Base-by-base conservation (phyloP, 2,329 filamentous ascomycete species). In the Penicillium sp. region DNA sequence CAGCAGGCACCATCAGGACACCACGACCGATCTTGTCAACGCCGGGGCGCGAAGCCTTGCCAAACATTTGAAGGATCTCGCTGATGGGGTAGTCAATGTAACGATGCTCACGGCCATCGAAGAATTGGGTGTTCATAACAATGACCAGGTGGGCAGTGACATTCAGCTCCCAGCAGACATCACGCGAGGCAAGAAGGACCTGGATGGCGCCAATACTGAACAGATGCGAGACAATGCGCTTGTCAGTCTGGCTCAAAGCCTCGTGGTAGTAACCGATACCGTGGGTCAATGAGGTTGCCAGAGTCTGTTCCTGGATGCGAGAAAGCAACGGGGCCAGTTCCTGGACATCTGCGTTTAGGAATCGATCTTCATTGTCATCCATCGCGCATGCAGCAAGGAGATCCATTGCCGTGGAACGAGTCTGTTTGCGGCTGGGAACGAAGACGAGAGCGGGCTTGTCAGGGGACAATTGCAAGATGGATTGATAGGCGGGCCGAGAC, bases 181-280 rank as follows among this genome's bases (percentile, higher is more conserved):
- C 94, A 55, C 95, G 87, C 7, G 88, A 90, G 28, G 89, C 88
- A 49, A 91, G 80, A 68, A 97, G 82, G 2, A 97, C 89, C 69
- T 97, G 94, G 39, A 96, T 91, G 5, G 92, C 93, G 43, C 93
- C 93, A 55, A 93, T 89, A 59, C 87, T 89, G 78, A 94, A 99
- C 17, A 99, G 84, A 76, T 96, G 91, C 71, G 93, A 90, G 31
- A 97, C 94, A 65, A 98, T 97, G 35, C 90, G 88, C 82, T 94
- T 96, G 75, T 99, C 95, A 59, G 89, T 94, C 39, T 86, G 83
- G 75, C 88, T 94, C 34, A 99, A 82, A 14, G 94, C 95, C 79
- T 99, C 95, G 71, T 99, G 95, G 76, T 94, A 98, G 78, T 99
- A 99, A 2, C 92, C 95, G 67, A 99, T 91, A 67, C 95, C 96